Percentiles rank a stretch among this genome's conserved stretches.
Evolutionary conservation across 2,329 filamentous ascomycete species (phyloP).

Genomic region (Ceratocystis colombiana): DNA sequence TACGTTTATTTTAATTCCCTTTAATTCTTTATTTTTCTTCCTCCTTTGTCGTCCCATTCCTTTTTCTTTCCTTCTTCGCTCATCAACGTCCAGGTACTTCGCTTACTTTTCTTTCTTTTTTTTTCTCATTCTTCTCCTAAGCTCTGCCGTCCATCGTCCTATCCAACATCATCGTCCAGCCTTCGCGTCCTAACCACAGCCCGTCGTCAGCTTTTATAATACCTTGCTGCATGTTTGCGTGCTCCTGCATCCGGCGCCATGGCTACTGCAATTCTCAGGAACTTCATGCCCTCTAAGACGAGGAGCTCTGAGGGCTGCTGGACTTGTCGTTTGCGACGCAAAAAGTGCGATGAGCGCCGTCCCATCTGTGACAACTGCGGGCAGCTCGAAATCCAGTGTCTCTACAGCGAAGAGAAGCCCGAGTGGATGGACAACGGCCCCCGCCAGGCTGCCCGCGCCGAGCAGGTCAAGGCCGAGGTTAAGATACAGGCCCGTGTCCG

Average conservation of each 20-base stretch:
- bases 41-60: background rate
- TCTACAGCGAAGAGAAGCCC: slow-evolving; percentile 44
- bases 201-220: background rate
- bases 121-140: background rate
- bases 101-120: slow-evolving; percentile 4
- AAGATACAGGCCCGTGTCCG: slow-evolving; percentile 44
- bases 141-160: background rate
- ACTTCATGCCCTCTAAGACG: slow-evolving; percentile 24
- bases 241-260: background rate
- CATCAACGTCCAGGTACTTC: background rate
- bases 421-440: slow-evolving; percentile 48
- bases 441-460: slow-evolving; percentile 42
- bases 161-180: background rate
- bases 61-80: background rate
- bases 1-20: background rate
- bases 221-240: background rate
- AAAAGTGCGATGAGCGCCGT: slow-evolving; percentile 49
- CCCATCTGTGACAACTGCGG: slow-evolving; percentile 44
- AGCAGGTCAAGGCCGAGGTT: slow-evolving; percentile 47
- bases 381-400: slow-evolving; percentile 47
- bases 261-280: slow-evolving; percentile 21
- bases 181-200: background rate
- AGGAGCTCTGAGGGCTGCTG: slow-evolving; percentile 40
- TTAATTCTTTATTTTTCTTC: slow-evolving; percentile 1
- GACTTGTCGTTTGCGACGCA: slow-evolving; percentile 52